Base-by-base conservation (phyloP, 75 land plant species). In the Isoetes taiwanensis region DNA sequence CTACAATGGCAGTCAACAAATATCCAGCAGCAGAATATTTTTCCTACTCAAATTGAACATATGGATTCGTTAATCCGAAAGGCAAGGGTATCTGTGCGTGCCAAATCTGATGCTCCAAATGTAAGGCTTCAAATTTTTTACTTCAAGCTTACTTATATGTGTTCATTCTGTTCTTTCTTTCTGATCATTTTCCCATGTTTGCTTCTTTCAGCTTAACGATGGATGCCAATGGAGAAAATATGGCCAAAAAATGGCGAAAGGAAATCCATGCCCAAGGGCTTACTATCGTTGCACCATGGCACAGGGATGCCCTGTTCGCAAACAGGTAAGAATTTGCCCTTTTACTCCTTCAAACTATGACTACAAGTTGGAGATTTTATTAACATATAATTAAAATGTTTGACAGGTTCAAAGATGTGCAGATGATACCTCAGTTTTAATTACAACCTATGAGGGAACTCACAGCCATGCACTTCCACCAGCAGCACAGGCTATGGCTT, bases 251-350 rank as follows among this genome's bases (percentile, higher is more conserved):
- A 85, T 85, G 89, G 89, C 89, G 0, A 85, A 85, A 59, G 89
- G 89, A 33, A 85, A 85, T 32, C 89, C 89, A 28, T 85, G 89
- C 54, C 89, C 89, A 3, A 60, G 89, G 26, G 89, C 89, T 69
- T 85, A 85, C 60, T 85, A 85, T 59, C 76, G 89, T 1, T 85
- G 89, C 69, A 85, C 89, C 42, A 82, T 85, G 89, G 81, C 89
- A 11, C 56, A 61, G 17, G 78, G 86, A 5, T 85, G 89, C 54
- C 89, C 89, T 0, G 89, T 85, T 28, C 70, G 89, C 3, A 85
- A 85, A 68, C 79, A 81, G 48, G 85, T 82, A 69, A 12, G 61
- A 59, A 28, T 14, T 3, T 29, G 8, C 33, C n/a, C n/a, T n/a
- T n/a, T n/a, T n/a, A n/a, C n/a, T n/a, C n/a, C n/a, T n/a, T n/a